phyloP scores from a whole-genome alignment of 1,284 basidiomycete genomes.

The Apiotrichum laibachii region DNA sequence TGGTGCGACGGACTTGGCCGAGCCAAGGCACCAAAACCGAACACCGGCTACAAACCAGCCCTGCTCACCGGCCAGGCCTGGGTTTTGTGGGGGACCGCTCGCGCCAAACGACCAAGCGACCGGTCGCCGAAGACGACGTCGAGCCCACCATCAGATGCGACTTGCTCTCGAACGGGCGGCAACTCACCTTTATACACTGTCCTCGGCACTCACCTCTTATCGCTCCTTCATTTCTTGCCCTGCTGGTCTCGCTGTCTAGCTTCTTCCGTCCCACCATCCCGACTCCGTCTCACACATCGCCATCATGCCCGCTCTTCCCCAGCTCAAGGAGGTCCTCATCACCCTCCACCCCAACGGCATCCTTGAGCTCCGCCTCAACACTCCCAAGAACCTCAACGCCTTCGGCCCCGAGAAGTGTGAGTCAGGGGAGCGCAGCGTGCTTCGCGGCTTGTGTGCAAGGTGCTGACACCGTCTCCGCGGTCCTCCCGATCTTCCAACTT shows the following conservation, averaged over 20 bases:
- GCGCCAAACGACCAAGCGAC: no score
- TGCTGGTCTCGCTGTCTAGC: neutral
- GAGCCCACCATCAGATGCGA: no score
- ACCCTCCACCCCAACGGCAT: slow-evolving; percentile 17
- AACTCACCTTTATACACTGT: neutral
- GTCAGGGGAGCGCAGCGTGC: neutral
- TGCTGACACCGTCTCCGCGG: no score
- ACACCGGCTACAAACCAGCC: no score
- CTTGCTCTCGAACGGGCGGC: no score
- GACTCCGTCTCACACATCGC: neutral
- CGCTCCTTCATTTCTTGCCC: no score
- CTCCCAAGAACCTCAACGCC: slow-evolving; percentile 23
- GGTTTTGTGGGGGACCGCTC: no score
- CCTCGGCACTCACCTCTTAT: neutral
- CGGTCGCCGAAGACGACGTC: no score
- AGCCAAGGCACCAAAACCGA: no score
- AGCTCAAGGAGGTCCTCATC: slow-evolving; percentile 19
- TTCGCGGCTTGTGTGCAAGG: neutral
- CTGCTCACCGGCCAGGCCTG: no score
- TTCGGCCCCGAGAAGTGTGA: slow-evolving; percentile 16
- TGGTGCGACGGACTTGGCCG: no score
- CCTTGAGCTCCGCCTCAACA: slow-evolving; percentile 26
- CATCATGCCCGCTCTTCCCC: slow-evolving; percentile 9
- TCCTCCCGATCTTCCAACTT: neutral
- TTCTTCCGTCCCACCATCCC: neutral